Base-by-base conservation (phyloP, 805 yeast genomes). In the Candida krabiensis region DNA sequence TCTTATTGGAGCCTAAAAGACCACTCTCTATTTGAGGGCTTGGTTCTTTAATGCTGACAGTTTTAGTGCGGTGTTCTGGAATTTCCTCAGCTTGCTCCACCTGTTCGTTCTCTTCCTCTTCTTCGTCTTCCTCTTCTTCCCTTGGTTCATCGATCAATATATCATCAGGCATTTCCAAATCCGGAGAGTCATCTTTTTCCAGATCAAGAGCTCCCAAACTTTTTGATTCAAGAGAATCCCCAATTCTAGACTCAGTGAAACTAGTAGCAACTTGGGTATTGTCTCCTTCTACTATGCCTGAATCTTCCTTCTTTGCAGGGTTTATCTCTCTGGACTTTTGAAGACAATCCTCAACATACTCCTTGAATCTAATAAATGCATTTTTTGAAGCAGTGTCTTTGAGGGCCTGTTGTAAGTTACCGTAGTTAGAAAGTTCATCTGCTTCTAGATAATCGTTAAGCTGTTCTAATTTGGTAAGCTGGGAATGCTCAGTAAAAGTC, bases 401-500 rank as follows among this genome's bases (percentile, higher is more conserved):
- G 33, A 63, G 45, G 6, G 52, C 56, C 17, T 42, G 37, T 19
- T 47, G 56, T 9, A 59, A 27, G 1, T 52, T 51, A 11, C 61
- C 63, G n/a, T 47, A 47, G 9, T 16, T 33, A n/a, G 55, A 38
- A 7, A 53, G 32, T 11, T 46, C 52, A 17, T 58, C 57, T 17
- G 39, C 41, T n/a, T 48, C 52, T 16, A 55, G 31, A 3, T 46
- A 42, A 17, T 47, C 50, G 8, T 46, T 32, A 8, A 61, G 44
- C 7, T 50, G 52, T 12, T 57, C 33, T 12, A 58, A 35, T 30
- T 49, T 53, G 2, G 35, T 37, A 5, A 46, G 19, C 2, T 55
- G 56, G 15, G 46, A 47, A 11, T 43, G 29, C 29, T 52, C 52
- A 4, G 76, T 69, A 26, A 79, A 60, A 22, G 51, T 55, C 14